Base-by-base conservation (phyloP, 345 rosid species). In the Salix arbutifolia region DNA sequence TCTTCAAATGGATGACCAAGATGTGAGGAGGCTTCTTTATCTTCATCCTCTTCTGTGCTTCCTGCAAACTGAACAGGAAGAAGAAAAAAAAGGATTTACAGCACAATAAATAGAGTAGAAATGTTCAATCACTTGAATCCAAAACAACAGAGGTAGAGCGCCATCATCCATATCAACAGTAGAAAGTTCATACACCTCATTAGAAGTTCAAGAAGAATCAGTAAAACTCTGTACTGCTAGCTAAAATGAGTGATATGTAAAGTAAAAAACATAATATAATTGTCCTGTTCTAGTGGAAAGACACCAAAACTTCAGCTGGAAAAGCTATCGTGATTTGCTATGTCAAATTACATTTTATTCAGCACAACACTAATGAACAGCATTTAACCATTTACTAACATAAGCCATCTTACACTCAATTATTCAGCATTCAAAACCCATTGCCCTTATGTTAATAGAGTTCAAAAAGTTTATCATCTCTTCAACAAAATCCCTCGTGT, bases 21-120 rank as follows among this genome's bases (percentile, higher is more conserved):
- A 94, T 89, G 71, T 96, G 88, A 71, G 98, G 99, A 14, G 98
- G 92, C 84, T 92, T 96, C 91, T 96, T 96, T 82, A 96, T 96
- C 91, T 96, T 96, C 98, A 96, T 96, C 85, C 98, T 87, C 88
- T 96, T 96, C 78, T 92, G 98, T 17, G 97, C 99, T 88, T 96
- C 99, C 85, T 96, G 99, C 88, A 94, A 90, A 84, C 99, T 95
- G 94, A 89, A 83, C 25, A 35, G n/a, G 16, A 53, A 72, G 7
- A 72, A 58, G 52, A 14, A 25, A 42, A 16, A 10, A 3, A 0
- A n/a, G 1, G 64, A 58, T 38, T 48, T 31, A n/a, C 35, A 37
- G 52, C 26, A 53, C 17, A 16, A 17, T 62, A 70, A 40, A 38
- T 58, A 21, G 30, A 70, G 17, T 13, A 50, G 53, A 77, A 46